Evolutionary conservation across 2,329 filamentous ascomycete species (phyloP).

Genomic region (Fusarium nanum): DNA sequence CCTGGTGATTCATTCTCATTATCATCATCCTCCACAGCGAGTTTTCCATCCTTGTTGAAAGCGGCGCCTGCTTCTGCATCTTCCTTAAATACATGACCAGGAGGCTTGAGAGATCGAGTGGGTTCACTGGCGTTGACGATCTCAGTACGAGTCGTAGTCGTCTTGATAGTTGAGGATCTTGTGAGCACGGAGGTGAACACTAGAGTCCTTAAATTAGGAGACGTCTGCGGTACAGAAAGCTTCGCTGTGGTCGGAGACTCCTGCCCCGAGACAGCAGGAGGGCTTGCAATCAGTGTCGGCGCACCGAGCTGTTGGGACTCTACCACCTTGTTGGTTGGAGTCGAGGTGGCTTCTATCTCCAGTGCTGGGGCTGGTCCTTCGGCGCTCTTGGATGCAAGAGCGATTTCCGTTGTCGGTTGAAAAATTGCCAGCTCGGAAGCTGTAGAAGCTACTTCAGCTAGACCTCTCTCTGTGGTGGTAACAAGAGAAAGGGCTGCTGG

Average conservation of each 20-base stretch:
- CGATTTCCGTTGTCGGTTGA: background rate
- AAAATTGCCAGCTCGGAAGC: background rate
- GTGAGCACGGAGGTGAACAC: conserved; percentile 41
- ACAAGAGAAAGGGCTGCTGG: background rate
- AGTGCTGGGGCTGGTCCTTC: background rate
- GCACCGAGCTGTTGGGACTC: conserved; percentile 6
- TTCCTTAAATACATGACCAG: conserved; percentile 35
- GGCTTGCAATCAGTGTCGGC: background rate
- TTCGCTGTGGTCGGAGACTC: background rate
- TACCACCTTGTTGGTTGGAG: background rate
- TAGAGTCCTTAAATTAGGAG: conserved; percentile 22
- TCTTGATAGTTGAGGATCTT: conserved; percentile 33
- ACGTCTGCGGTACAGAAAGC: background rate
- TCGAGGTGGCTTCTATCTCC: conserved; percentile 9
- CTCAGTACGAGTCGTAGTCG: conserved; percentile 27
- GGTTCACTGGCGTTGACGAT: conserved; percentile 26
- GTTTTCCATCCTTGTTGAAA: conserved; percentile 13
- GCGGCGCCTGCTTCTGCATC: conserved; percentile 1
- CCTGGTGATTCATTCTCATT: background rate
- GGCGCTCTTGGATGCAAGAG: background rate
- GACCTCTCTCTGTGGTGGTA: background rate
- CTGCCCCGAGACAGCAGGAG: background rate
- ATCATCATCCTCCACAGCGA: background rate
- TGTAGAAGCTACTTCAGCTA: background rate
- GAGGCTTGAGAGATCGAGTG: conserved; percentile 5